phyloP scores from a whole-genome alignment of 306 rosid genomes.

The Senna siamea region DNA sequence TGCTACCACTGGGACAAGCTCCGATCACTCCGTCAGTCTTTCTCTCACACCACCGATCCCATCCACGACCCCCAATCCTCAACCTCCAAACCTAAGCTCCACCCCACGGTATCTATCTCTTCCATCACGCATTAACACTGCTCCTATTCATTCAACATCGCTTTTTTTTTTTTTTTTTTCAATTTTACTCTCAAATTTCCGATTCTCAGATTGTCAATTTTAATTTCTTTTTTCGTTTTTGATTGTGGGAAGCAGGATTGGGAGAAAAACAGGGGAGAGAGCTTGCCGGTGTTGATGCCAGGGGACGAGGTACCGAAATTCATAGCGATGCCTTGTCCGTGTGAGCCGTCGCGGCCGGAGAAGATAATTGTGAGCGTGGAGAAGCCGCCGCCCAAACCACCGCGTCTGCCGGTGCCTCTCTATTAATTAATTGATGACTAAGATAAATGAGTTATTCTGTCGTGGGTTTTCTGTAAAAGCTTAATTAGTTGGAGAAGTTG shows the following conservation, averaged over 20 bases:
- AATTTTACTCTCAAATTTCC: no score
- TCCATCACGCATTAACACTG: no score
- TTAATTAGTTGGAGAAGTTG: no score
- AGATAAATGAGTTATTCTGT: no score
- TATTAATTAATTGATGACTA: conserved; percentile 39
- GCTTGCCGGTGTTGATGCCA: conserved; percentile 88
- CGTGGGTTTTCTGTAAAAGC: background rate
- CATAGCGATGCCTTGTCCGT: conserved; percentile 89
- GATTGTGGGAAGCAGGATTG: conserved; percentile 55
- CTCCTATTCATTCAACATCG: background rate
- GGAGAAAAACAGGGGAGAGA: conserved; percentile 49
- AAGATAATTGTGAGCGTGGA: conserved; percentile 44
- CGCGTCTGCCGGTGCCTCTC: conserved; percentile 58
- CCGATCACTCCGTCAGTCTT: conserved; percentile 70
- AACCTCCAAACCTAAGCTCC: conserved; percentile 54
- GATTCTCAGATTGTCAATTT: background rate
- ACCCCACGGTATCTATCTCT: conserved; percentile 42
- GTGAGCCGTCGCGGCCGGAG: conserved; percentile 61
- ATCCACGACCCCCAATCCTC: conserved; percentile 44
- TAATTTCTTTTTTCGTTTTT: no score
- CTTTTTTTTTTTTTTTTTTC: no score
- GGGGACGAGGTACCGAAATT: conserved; percentile 83
- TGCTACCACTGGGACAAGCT: conserved; percentile 98
- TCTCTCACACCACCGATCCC: conserved; percentile 43
- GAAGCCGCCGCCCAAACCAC: conserved; percentile 62